Evolutionary conservation across 306 rosid genomes (phyloP), one percentile per base, ranked within the genome.

Genomic region (Casuarina glauca): DNA sequence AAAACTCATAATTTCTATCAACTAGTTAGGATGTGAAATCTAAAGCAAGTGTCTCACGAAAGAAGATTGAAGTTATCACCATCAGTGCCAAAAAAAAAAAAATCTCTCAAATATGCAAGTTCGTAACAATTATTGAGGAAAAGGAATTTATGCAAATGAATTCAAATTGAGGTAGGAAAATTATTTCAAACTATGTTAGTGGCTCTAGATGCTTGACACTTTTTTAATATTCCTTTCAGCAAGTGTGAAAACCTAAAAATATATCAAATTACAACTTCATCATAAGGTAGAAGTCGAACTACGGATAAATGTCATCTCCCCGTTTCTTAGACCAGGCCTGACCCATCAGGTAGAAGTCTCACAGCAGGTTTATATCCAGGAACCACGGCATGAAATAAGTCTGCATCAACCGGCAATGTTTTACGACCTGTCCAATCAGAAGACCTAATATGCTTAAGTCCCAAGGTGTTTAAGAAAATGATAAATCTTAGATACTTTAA

Each of bases 371-470:
- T 88, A 80, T 89, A 92, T 78, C 90, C 93, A 0, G 87, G 88
- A 80, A 92, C 89, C 58, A 86, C 74, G 1, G 82, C 81, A 83
- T 93, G 92, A 63, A 94, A 91, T 75, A 88, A 83, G 83, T 94
- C 97, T 12, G 97, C 98, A 87, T 94, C 97, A 73, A 94, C 93
- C 17, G 98, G 98, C 82, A 92, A 84, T 46, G 98, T 97, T 84
- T 85, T 90, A 13, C 93, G 84, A n/a, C 98, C 98, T 26, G 88
- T 71, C 98, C 97, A 94, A 82, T 94, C 96, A 44, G 55, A 50
- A 54, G 19, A 57, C 62, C 12, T 72, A 42, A 74, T 73, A 36
- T 11, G 46, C 35, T 62, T 84, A 52, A 71, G 39, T 9, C 44
- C 74, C 16, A 10, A 82, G n/a, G 60, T 68, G 83, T 87, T 87